Evolutionary conservation across 169 alveolate species (phyloP).

Genomic region (Eimeria falciformis): DNA sequence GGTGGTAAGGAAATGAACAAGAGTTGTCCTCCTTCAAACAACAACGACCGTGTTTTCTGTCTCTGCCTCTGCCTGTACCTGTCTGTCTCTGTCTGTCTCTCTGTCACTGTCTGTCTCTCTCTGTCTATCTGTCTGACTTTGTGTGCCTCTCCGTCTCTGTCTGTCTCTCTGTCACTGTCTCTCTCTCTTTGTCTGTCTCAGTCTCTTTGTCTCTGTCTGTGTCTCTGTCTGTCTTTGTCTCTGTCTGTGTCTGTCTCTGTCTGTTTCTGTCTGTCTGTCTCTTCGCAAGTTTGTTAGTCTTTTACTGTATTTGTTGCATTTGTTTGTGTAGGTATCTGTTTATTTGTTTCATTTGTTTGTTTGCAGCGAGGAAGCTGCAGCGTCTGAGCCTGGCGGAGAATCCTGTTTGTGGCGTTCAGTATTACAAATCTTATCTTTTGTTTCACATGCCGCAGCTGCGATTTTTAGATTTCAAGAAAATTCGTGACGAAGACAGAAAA

Average conservation of each 20-base stretch:
- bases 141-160: too few relatives aligned
- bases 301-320: background rate
- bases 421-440: constrained; percentile 83
- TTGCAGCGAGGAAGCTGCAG: constrained; percentile 79
- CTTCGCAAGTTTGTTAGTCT: background rate
- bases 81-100: background rate
- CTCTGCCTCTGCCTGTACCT: background rate
- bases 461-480: constrained; percentile 84
- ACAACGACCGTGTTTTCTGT: too few relatives aligned
- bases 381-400: constrained; percentile 82
- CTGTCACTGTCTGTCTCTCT: background rate
- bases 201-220: background rate
- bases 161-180: background rate
- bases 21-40: background rate
- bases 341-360: background rate
- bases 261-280: background rate
- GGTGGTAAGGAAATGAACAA: background rate
- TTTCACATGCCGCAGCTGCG: constrained; percentile 84
- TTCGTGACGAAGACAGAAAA: constrained; percentile 84
- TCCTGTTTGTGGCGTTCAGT: constrained; percentile 82
- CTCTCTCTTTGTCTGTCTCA: background rate
- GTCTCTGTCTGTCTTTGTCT: background rate
- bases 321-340: too few relatives aligned
- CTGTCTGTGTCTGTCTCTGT: background rate
- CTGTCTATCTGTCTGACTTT: too few relatives aligned